These are phyloP conservation scores for Pneumocystis murina DNA, from an alignment of 1,139 yeast species.

Conservation along the genomic window DNA sequence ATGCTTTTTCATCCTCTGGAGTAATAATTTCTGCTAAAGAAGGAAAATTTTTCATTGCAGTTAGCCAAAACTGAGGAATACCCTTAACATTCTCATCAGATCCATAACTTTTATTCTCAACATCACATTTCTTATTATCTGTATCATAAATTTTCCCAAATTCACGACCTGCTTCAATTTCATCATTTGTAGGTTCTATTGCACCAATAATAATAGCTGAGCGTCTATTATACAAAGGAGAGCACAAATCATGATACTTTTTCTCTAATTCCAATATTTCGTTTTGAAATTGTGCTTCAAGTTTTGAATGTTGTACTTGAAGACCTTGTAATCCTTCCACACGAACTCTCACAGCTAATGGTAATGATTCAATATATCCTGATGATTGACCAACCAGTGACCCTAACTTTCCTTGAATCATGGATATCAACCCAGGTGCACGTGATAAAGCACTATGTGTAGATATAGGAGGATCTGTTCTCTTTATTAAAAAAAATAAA, in stretches of 20 bases:
- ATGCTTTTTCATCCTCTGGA: conserved; percentile 79
- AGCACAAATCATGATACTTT: conserved; percentile 56
- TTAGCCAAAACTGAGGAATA: conserved; percentile 91
- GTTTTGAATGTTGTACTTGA: conserved; percentile 63
- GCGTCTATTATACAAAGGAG: conserved; percentile 66
- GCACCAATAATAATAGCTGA: conserved; percentile 56
- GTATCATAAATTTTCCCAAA: conserved; percentile 5
- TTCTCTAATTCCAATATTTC: conserved; percentile 80
- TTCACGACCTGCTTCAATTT: conserved; percentile 57
- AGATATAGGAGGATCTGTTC: conserved; percentile 18
- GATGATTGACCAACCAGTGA: conserved; percentile 71
- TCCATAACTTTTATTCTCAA: conserved; percentile 32
- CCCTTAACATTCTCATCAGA: conserved; percentile 44
- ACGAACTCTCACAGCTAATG: conserved; percentile 60
- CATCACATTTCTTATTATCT: conserved; percentile 15
- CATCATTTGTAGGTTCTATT: conserved; percentile 63
- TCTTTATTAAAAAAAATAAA: not conserved
- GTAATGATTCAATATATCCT: conserved; percentile 67
- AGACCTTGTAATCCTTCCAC: conserved; percentile 73
- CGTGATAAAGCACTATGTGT: conserved; percentile 36
- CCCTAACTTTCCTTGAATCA: conserved; percentile 85
- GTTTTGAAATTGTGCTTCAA: conserved; percentile 83
- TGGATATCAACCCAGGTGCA: conserved; percentile 63
- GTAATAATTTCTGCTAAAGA: conserved; percentile 74
- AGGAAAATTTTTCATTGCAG: conserved; percentile 77